A percentile compares a stretch with the other conserved stretches of the same genome.
These are phyloP conservation scores for Entrophospora sp. DNA, from an alignment of 192 early-diverging fungal species.

Conservation along the genomic window DNA sequence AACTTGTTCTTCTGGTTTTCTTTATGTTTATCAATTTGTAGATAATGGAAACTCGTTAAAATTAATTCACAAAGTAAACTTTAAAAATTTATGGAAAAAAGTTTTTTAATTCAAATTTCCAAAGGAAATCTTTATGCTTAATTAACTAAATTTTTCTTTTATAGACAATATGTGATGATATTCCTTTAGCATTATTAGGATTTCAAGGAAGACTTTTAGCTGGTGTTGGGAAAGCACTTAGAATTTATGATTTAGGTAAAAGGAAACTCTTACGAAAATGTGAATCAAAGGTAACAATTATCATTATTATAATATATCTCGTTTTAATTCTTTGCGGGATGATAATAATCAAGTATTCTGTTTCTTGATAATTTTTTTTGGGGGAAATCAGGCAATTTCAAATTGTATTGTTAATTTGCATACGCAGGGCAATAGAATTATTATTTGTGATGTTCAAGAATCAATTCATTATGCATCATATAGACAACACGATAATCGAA, in stretches of 20 bases:
- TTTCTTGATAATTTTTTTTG: too few species aligned
- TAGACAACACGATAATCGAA: slow-evolving; percentile 61
- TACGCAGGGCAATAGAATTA: slow-evolving; percentile 72
- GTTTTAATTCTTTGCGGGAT: neutral
- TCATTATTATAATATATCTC: too few species aligned
- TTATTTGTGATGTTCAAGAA: slow-evolving; percentile 83
- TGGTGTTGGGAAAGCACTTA: slow-evolving; percentile 75
- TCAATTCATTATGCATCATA: slow-evolving; percentile 75
- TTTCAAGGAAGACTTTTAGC: slow-evolving; percentile 88
- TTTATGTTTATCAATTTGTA: slow-evolving; percentile 67
- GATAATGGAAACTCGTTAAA: slow-evolving; percentile 58
- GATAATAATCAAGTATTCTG: too few species aligned
- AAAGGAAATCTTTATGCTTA: too few species aligned
- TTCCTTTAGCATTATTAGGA: slow-evolving; percentile 69
- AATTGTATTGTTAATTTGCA: slow-evolving; percentile 61
- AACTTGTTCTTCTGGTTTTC: slow-evolving; percentile 55
- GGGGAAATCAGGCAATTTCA: slow-evolving; percentile 72
- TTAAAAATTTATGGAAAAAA: too few species aligned
- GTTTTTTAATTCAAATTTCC: too few species aligned
- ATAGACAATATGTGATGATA: slow-evolving; percentile 72
- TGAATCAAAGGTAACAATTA: slow-evolving; percentile 58
- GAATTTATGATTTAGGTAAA: slow-evolving; percentile 90
- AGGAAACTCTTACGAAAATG: slow-evolving; percentile 85
- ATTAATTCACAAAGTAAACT: slow-evolving; percentile 58
- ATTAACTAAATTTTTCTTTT: too few species aligned